Evolutionary conservation across 306 rosid species (phyloP).

Genomic region (Rosa persica): DNA sequence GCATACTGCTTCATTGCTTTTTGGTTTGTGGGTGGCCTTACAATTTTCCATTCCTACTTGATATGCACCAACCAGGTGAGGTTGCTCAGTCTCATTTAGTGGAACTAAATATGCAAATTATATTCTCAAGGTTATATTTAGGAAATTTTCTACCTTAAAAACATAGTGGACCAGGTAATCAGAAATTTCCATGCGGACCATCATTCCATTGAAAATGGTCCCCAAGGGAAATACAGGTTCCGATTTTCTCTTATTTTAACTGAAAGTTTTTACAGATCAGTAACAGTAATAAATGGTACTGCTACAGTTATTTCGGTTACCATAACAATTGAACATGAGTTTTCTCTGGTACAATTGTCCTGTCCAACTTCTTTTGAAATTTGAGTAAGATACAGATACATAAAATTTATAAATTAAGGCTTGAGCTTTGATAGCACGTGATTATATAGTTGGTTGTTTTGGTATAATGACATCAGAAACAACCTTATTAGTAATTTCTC

Average conservation of each 20-base stretch:
- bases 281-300: not conserved
- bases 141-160: not conserved
- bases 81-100: conserved; percentile 13
- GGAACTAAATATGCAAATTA: not conserved
- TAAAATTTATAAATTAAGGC: not conserved
- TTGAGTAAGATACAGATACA: not conserved
- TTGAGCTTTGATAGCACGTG: not conserved
- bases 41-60: conserved; percentile 84
- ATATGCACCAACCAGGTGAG: conserved; percentile 84
- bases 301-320: not conserved
- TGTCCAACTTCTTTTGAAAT: not conserved
- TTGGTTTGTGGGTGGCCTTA: conserved; percentile 98
- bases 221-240: not conserved
- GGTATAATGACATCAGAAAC: not conserved
- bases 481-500: not conserved
- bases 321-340: not conserved
- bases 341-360: not conserved
- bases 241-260: too few relatives aligned
- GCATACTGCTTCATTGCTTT: conserved; percentile 73
- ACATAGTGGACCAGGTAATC: not conserved
- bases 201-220: not conserved
- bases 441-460: too few relatives aligned
- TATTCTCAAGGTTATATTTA: not conserved
- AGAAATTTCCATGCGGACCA: not conserved
- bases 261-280: not conserved